Percentiles rank a stretch among this genome's conserved stretches.
These are phyloP conservation scores for Colletotrichum sp. DNA, from an alignment of 2,329 filamentous ascomycete genomes.

Conservation along the genomic window DNA sequence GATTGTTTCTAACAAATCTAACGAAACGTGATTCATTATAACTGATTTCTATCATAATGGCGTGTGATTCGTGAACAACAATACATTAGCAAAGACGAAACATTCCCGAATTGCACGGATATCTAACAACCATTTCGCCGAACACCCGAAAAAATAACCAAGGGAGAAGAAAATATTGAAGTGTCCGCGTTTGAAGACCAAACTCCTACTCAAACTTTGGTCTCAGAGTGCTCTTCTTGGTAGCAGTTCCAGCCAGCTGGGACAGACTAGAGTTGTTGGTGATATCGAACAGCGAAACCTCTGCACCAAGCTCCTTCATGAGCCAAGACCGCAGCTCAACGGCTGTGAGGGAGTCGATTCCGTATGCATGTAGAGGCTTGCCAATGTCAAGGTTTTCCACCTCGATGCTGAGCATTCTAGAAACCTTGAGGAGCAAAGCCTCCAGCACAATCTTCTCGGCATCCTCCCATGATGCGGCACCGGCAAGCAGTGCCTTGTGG, in stretches of 20 bases:
- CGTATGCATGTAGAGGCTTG: constrained; percentile 25
- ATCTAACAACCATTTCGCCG: background rate
- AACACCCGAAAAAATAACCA: background rate
- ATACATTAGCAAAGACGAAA: background rate
- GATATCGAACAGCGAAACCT: constrained; percentile 52
- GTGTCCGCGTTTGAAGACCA: background rate
- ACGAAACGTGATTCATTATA: background rate
- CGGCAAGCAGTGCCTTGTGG: constrained; percentile 23
- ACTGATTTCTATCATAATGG: background rate
- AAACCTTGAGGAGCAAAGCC: constrained; percentile 26
- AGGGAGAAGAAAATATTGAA: background rate
- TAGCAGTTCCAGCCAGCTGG: constrained; percentile 26
- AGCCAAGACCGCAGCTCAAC: constrained; percentile 53
- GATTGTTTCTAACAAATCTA: background rate
- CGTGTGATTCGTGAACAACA: background rate
- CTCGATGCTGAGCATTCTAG: constrained; percentile 25
- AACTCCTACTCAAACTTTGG: background rate
- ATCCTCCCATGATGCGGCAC: constrained; percentile 24
- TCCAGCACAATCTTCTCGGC: constrained; percentile 26
- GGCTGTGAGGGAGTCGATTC: constrained; percentile 30
- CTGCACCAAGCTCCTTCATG: constrained; percentile 44
- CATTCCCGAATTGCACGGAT: background rate
- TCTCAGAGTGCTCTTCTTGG: constrained; percentile 27
- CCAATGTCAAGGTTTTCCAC: constrained; percentile 24
- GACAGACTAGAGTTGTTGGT: constrained; percentile 34